Percentiles rank a stretch among this genome's conserved stretches.
These are phyloP conservation scores for Diversispora epigaea DNA, from an alignment of 192 early-diverging fungal genomes.

Conservation along the genomic window DNA sequence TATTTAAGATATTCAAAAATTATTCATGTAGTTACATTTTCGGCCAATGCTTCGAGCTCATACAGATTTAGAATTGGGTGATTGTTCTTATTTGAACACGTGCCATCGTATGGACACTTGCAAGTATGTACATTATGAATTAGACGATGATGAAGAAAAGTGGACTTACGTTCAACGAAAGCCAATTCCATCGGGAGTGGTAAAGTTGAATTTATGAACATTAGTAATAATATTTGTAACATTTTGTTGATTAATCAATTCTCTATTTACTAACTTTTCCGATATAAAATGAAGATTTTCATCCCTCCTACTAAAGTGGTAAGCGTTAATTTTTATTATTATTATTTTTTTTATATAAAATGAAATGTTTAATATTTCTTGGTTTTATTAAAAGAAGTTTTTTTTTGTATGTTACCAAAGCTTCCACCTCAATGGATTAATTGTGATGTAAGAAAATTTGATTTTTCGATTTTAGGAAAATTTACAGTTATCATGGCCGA, in stretches of 20 bases:
- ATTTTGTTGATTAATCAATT: background rate
- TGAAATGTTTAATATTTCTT: background rate
- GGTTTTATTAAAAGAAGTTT: background rate
- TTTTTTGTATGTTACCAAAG: slow-evolving; percentile 28
- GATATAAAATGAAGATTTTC: slow-evolving; percentile 9
- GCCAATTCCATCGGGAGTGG: slow-evolving; percentile 30
- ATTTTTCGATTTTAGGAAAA: slow-evolving; percentile 55
- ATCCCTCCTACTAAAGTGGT: slow-evolving; percentile 22
- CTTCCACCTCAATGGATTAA: slow-evolving; percentile 63
- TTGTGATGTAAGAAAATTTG: slow-evolving; percentile 59
- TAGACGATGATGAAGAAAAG: slow-evolving; percentile 42
- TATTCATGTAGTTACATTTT: slow-evolving; percentile 51
- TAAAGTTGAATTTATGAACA: background rate
- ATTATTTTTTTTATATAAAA: background rate
- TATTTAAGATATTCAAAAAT: background rate
- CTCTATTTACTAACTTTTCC: slow-evolving; percentile 31
- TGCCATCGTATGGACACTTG: slow-evolving; percentile 63
- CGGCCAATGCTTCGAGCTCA: slow-evolving; percentile 47
- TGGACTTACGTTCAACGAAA: slow-evolving; percentile 1
- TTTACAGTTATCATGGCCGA: slow-evolving; percentile 65
- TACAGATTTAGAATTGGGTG: slow-evolving; percentile 54
- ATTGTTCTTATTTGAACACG: slow-evolving; percentile 68
- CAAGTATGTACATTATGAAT: slow-evolving; percentile 63
- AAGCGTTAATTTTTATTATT: background rate
- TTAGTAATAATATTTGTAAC: background rate